Evolutionary conservation across 2,329 filamentous ascomycete genomes (phyloP), one percentile per base, ranked within the genome.

Genomic region (Aspergillus clavatus): DNA sequence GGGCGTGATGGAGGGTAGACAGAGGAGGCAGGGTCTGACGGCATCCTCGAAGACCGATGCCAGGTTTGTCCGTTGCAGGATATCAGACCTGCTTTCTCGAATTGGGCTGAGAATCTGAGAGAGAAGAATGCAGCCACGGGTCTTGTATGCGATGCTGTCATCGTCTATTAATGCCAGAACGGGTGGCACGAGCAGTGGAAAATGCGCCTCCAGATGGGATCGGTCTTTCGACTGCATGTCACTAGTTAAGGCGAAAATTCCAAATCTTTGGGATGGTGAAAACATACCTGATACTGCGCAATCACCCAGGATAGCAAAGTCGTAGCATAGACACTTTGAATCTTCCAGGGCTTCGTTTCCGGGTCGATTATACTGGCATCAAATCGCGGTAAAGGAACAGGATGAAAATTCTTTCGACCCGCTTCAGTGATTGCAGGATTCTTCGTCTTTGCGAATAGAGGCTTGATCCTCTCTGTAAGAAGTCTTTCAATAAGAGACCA

Each of bases 1-100:
- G 0, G 86, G 82, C 0, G 88, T 95, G 33, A 95, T 71, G 10
- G 77, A 81, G 0, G 91, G 90, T 5, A 95, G 74, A 56, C 82
- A 87, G 6, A 84, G 75, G n/a, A 95, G 76, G 27, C 83, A 81
- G 0, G 88, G 86, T 12, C 58, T 62, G 26, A 74, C 51, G 19
- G 70, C 70, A 33, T 73, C 69, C 55, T 70, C 62, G 47, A 73
- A 73, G 43, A 73, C 71, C 2, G 70, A 69, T 21, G 63, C 64
- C 12, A 74, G 60, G 43, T 72, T 72, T 6, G 69, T 72, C 18
- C 67, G 63, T 14, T 54, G 55, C 6, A 74, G 60, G 12, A 73
- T 69, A 38, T 67, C 63, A 3, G 67, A 71, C 42, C 59, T 57
- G 42, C 61, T 62, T 42, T 61, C 42, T 43, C 55, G 54, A 16